These are phyloP conservation scores for Malus hybrid DNA, from an alignment of 331 rosid genomes.

Conservation along the genomic window DNA sequence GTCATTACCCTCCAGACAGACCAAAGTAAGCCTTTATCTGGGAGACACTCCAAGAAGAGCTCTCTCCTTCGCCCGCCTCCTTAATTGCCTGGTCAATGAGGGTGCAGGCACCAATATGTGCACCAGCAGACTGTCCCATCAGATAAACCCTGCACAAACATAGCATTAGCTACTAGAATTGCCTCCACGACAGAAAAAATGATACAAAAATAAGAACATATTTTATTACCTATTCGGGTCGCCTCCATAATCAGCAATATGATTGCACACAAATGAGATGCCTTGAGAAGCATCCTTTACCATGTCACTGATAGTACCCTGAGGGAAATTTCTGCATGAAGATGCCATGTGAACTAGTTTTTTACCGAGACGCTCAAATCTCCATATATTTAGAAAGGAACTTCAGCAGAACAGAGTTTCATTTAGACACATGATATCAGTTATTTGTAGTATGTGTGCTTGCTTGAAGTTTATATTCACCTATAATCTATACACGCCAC, in stretches of 20 bases:
- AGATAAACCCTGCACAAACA: slow-evolving; percentile 53
- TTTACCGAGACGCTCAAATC: neutral
- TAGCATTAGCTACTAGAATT: slow-evolving; percentile 1
- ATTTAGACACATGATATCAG: slow-evolving; percentile 9
- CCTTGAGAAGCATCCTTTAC: slow-evolving; percentile 82
- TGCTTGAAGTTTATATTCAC: slow-evolving; percentile 25
- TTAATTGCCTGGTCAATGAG: slow-evolving; percentile 85
- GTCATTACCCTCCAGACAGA: slow-evolving; percentile 83
- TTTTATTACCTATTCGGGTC: slow-evolving; percentile 68
- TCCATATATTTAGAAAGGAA: neutral
- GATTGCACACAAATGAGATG: slow-evolving; percentile 79
- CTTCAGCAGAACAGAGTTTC: slow-evolving; percentile 1
- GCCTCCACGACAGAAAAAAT: neutral
- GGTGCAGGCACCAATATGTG: slow-evolving; percentile 91
- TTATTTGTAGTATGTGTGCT: neutral
- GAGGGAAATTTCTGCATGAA: slow-evolving; percentile 84
- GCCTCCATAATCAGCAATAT: slow-evolving; percentile 87
- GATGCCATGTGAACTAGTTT: neutral
- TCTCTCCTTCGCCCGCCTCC: slow-evolving; percentile 87
- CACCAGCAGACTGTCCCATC: slow-evolving; percentile 99
- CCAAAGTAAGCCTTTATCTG: slow-evolving; percentile 88
- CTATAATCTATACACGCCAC: slow-evolving; percentile 99
- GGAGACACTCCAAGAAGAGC: slow-evolving; percentile 79
- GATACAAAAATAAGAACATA: neutral
- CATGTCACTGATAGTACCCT: slow-evolving; percentile 91